These are phyloP conservation scores for Eucalyptus cladocalyx DNA, from an alignment of 345 rosid genomes.

Conservation along the genomic window DNA sequence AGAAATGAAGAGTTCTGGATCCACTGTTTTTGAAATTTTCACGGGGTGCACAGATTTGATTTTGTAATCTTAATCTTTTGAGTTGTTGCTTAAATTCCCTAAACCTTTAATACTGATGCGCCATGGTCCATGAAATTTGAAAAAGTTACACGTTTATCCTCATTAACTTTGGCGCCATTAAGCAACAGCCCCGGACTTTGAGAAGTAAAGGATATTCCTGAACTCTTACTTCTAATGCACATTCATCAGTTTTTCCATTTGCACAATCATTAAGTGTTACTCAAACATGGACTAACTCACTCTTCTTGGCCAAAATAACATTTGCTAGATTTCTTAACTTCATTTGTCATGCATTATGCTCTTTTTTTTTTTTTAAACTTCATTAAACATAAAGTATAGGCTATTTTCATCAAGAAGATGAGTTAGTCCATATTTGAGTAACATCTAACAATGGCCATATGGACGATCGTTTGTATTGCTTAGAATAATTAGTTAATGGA, in stretches of 20 bases:
- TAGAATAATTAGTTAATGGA: no score
- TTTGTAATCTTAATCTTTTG: not conserved
- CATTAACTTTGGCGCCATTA: not conserved
- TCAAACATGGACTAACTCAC: not conserved
- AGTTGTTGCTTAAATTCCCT: not conserved
- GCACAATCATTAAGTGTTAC: not conserved
- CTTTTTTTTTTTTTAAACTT: not conserved
- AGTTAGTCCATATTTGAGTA: not conserved
- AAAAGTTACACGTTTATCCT: not conserved
- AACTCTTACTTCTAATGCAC: not conserved
- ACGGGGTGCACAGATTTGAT: not conserved
- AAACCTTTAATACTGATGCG: not conserved
- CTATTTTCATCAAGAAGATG: not conserved
- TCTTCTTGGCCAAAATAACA: not conserved
- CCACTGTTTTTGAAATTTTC: not conserved
- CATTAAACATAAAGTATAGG: not conserved
- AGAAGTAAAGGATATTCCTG: not conserved
- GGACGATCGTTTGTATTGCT: accelerated
- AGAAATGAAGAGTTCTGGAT: not conserved
- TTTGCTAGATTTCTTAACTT: not conserved
- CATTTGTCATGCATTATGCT: not conserved
- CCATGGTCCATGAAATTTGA: not conserved
- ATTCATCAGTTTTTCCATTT: not conserved
- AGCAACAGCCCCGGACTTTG: not conserved
- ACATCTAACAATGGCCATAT: not conserved